Evolutionary conservation across 1,284 basidiomycete genomes (phyloP), one percentile per base, ranked within the genome.

Genomic region (Ganoderma multipileum): DNA sequence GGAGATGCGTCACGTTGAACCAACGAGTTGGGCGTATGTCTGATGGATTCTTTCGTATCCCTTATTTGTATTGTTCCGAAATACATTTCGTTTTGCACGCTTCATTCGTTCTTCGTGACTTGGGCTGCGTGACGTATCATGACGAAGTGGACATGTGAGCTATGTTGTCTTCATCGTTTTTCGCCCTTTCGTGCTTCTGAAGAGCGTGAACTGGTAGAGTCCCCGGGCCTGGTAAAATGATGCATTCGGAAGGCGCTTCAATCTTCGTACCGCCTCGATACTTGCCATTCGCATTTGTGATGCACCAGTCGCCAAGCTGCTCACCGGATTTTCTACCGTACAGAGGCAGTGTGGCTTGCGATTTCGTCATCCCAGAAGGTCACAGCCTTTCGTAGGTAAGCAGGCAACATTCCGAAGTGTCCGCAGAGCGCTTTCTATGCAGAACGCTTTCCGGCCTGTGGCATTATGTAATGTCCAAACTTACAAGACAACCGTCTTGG

Each of bases 21-120:
- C 89, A 88, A 84, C 89, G 89, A 88, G 89, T 79, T 63, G 85
- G 85, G 86, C 81, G 88, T 89, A 80, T 87, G 89, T 91, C 89
- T 91, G 90, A 91, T 91, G 90, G 89, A 89, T 89, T 81, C 33
- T n/a, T 28, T 63, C 8, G 11, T 57, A 57, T 30, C 7, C 2
- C 18, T n/a, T n/a, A 38, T 18, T 61, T 38, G 20, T 26, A 2
- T 59, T 38, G n/a, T 38, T 6, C 26, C n/a, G 16, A 28, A 33
- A 57, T 57, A 57, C 20, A 57, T 36, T 20, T 47, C 7, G 44
- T 7, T 47, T 50, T 26, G 11, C 12, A 3, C 23, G 0, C 44
- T 47, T 3, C 20, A 23, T 20, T n/a, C 18, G 7, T 44, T n/a
- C 20, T n/a, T n/a, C 6, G 20, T n/a, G 42, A n/a, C 18, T 42